Conservation (phyloP, 495 filamentous ascomycete species). For the Sphaerosporella brunnea region DNA sequence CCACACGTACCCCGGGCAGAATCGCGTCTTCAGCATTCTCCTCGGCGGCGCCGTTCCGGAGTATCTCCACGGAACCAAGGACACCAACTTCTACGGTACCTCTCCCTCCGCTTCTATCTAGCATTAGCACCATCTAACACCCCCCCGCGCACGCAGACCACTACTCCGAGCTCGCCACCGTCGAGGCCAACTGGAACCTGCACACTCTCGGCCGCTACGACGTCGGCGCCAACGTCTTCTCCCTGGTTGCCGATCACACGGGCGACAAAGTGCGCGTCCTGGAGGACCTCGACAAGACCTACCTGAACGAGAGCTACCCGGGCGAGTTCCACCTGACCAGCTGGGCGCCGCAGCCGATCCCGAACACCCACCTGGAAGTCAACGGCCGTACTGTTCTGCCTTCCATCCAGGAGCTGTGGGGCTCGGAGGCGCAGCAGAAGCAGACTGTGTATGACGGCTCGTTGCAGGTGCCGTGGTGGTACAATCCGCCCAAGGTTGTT, state of each 20-base stretch:
- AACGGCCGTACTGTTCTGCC: no score
- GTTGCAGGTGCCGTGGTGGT: no score
- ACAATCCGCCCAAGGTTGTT: no score
- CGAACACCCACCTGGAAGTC: slow-evolving; percentile 25
- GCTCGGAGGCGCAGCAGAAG: no score
- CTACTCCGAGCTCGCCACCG: slow-evolving; percentile 48
- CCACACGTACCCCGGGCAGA: slow-evolving; percentile 36
- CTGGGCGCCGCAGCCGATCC: slow-evolving; percentile 27
- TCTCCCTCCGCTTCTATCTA: no score
- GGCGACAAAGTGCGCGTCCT: slow-evolving; percentile 20
- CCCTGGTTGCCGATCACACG: slow-evolving; percentile 37
- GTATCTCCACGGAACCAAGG: slow-evolving; percentile 41
- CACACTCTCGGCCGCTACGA: slow-evolving; percentile 44
- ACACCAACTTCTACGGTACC: slow-evolving; percentile 45
- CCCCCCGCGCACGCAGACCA: slow-evolving; percentile 36
- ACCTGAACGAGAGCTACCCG: slow-evolving; percentile 35
- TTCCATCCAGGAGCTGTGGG: no score
- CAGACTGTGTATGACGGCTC: no score
- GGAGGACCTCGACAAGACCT: slow-evolving; percentile 23
- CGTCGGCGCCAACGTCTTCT: slow-evolving; percentile 40
- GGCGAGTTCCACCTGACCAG: slow-evolving; percentile 29
- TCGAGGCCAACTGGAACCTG: slow-evolving; percentile 45
- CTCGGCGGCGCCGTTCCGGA: slow-evolving; percentile 46
- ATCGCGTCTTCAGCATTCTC: slow-evolving; percentile 42
- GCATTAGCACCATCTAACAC: no score